Conservation (phyloP, 2,329 filamentous ascomycete species). For the Monilinia laxa region DNA sequence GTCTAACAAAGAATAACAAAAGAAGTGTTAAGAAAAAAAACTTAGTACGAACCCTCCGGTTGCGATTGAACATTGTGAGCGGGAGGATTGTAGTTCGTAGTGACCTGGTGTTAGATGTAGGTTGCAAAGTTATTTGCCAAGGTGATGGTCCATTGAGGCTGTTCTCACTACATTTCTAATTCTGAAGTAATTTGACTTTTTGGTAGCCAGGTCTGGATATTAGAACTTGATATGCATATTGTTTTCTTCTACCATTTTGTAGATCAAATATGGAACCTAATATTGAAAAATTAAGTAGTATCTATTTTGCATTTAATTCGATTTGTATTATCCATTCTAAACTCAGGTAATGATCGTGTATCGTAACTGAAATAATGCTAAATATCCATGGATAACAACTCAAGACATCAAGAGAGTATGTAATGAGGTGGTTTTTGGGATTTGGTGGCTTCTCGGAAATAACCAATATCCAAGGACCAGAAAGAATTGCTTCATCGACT, state of each 20-base stretch:
- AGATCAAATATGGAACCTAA: not conserved
- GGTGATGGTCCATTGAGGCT: not conserved
- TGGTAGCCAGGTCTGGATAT: not conserved
- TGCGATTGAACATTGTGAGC: not conserved
- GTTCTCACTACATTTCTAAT: conserved; percentile 1
- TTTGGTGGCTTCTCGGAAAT: not conserved
- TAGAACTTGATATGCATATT: not conserved
- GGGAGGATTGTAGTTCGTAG: not conserved
- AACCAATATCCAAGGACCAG: not conserved
- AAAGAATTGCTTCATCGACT: not conserved
- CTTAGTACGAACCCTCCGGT: not conserved
- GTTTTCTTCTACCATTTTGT: not conserved
- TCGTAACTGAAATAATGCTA: not conserved
- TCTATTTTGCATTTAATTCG: not conserved
- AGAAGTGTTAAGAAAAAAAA: not conserved
- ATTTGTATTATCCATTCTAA: conserved; percentile 7
- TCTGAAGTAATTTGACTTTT: not conserved
- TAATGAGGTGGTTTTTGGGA: not conserved
- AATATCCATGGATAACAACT: not conserved
- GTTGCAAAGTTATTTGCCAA: conserved; percentile 7
- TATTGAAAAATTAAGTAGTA: not conserved
- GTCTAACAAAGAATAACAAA: not conserved
- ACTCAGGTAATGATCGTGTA: conserved; percentile 8
- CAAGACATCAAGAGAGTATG: not conserved
- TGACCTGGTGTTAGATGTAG: not conserved